Percentiles rank a stretch among this genome's conserved stretches.
phyloP scores from a whole-genome alignment of 2,329 filamentous ascomycete species.

The Colletotrichum lupini region DNA sequence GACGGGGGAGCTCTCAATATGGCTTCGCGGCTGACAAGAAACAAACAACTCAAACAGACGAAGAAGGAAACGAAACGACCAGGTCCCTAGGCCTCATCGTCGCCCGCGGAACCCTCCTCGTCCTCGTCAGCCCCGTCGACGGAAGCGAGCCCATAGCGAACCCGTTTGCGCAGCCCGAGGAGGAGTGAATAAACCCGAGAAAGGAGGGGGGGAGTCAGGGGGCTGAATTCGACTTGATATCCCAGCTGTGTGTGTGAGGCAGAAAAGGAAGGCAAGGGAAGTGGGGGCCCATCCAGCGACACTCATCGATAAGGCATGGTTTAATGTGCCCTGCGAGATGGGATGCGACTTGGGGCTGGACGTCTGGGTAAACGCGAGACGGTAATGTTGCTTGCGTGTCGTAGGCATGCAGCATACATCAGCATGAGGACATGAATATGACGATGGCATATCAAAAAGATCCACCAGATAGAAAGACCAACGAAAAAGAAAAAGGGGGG shows the following conservation, averaged over 20 bases:
- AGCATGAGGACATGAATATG: constrained; percentile 4
- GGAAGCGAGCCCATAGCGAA: constrained; percentile 97
- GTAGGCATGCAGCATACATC: background rate
- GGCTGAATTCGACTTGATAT: no score
- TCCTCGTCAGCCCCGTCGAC: constrained; percentile 91
- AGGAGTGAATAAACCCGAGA: constrained; percentile 56
- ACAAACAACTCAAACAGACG: constrained; percentile 67
- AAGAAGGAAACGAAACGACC: constrained; percentile 88
- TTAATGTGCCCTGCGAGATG: no score
- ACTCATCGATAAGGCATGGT: no score
- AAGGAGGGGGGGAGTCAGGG: no score
- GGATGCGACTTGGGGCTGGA: no score
- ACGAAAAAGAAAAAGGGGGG: no score
- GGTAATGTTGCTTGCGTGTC: no score
- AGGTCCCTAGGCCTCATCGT: constrained; percentile 88
- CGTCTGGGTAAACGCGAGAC: no score
- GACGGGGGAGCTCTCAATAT: background rate
- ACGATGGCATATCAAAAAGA: background rate
- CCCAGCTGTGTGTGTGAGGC: no score
- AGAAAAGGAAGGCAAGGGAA: no score
- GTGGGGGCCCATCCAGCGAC: no score
- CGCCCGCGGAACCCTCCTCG: constrained; percentile 90
- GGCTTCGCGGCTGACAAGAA: background rate
- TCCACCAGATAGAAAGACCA: background rate
- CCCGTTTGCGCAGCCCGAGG: constrained; percentile 83